A percentile compares a stretch with the other conserved stretches of the same genome.
Conservation (phyloP, 169 alveolate genomes). For the Plasmodium billcollinsi region DNA sequence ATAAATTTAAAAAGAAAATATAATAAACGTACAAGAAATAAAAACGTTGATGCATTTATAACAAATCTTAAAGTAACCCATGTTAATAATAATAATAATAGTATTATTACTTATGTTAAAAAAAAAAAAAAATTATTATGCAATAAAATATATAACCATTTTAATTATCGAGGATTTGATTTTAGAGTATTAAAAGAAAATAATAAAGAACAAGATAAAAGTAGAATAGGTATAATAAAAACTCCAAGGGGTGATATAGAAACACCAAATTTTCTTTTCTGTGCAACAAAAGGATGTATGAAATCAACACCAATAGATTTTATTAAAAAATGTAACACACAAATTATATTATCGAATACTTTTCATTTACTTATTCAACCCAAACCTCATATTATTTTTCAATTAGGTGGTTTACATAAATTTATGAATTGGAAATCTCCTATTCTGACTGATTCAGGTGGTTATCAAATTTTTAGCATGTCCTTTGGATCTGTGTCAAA, state of each 20-base stretch:
- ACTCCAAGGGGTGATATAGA: constrained; percentile 95
- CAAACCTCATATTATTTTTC: constrained; percentile 93
- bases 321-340: constrained; percentile 78
- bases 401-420: constrained; percentile 95
- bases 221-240: constrained; percentile 94
- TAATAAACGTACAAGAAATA: too few relatives aligned
- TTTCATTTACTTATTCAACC: constrained; percentile 97
- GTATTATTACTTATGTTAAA: neutral
- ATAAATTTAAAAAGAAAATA: too few relatives aligned
- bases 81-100: neutral
- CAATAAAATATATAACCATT: neutral
- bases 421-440: constrained; percentile 96
- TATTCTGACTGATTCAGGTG: constrained; percentile 98
- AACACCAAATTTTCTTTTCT: constrained; percentile 99
- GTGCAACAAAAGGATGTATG: constrained; percentile 98
- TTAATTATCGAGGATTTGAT: constrained; percentile 36
- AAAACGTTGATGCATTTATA: neutral
- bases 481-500: constrained; percentile 56
- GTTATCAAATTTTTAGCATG: constrained; percentile 95
- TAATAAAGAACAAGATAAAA: constrained; percentile 82
- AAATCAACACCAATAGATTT: constrained; percentile 82
- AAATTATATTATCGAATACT: constrained; percentile 94
- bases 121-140: neutral
- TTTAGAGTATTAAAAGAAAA: constrained; percentile 39
- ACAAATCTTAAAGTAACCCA: neutral